Conservation (phyloP, 163 green algal genomes). For the Scenedesmus sp. region DNA sequence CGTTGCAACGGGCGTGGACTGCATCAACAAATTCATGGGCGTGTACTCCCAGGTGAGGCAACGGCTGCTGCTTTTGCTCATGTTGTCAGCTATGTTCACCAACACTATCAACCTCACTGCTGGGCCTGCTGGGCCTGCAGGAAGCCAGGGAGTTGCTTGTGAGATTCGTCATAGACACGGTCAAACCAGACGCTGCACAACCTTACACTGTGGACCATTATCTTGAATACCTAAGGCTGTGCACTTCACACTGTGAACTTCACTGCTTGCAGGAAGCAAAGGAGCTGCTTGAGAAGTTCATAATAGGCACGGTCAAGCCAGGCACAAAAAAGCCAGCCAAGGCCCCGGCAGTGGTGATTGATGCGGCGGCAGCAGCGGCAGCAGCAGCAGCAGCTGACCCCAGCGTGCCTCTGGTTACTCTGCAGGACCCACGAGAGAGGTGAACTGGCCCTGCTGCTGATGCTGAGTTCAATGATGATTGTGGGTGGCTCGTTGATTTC, state of each 20-base stretch:
- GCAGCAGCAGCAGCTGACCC: conserved; percentile 6
- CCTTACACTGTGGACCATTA: too few species aligned
- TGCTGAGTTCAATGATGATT: too few species aligned
- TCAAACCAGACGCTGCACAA: conserved; percentile 57
- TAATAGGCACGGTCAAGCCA: conserved; percentile 83
- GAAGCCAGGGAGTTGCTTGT: conserved; percentile 92
- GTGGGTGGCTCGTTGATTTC: too few species aligned
- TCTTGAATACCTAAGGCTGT: too few species aligned
- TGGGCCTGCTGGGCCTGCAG: neutral
- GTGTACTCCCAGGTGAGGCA: conserved; percentile 77
- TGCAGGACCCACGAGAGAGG: conserved; percentile 83
- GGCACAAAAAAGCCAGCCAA: conserved; percentile 34
- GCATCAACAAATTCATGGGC: conserved; percentile 92
- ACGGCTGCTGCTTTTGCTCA: neutral
- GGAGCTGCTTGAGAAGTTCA: conserved; percentile 91
- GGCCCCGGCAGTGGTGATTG: neutral
- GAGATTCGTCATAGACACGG: conserved; percentile 91
- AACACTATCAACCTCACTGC: neutral
- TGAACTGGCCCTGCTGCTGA: neutral
- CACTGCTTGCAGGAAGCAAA: conserved; percentile 78
- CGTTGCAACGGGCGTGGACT: conserved; percentile 70
- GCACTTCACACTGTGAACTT: neutral
- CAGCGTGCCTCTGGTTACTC: neutral
- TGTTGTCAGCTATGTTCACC: neutral
- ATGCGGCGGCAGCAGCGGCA: neutral